Base-by-base conservation (phyloP, 768 basidiomycete species). In the Suillus clintonianus region DNA sequence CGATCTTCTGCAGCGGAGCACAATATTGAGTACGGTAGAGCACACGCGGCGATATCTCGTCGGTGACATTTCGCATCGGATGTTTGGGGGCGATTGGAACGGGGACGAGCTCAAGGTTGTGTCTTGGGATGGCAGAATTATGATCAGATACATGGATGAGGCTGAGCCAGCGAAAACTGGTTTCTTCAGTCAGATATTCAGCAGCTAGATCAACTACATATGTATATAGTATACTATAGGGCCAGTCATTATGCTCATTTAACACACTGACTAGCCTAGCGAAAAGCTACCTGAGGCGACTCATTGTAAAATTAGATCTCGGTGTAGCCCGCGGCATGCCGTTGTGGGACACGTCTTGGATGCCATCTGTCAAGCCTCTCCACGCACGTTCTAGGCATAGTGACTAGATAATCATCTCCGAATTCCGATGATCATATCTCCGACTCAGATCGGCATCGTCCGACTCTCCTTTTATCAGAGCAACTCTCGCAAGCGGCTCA, bases 61-160 rank as follows among this genome's bases (percentile, higher is more conserved):
- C n/a, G 82, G 82, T 14, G 79, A 81, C 45, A 75, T 79, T 42
- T 68, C 76, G 6, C 69, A 68, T 32, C 74, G 66, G 67, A 61
- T 71, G 24, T 70, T 70, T 42, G 60, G 67, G 4, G 65, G 67
- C 2, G 69, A 72, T 22, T 82, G 80, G 81, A 56, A 64, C 27
- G 79, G 80, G 8, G 82, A 83, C 59, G 79, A 82, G 66, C 54
- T 82, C 24, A 62, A 69, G 11, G 68, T 79, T 45, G 76, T 78
- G 64, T 68, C 79, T 43, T 67, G 69, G 41, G 76, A 80, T 64
- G 81, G 81, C 45, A 71, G 68, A 24, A 72, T 82, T 42, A 76
- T 69, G 54, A 68, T 82, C 37, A 70, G 71, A 51, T 83, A 77
- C 66, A 77, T 77, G 27, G 79, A 78, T 58, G 80, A 79, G 55